Evolutionary conservation across 495 filamentous ascomycete species (phyloP).

Genomic region (Penicillium fimorum): DNA sequence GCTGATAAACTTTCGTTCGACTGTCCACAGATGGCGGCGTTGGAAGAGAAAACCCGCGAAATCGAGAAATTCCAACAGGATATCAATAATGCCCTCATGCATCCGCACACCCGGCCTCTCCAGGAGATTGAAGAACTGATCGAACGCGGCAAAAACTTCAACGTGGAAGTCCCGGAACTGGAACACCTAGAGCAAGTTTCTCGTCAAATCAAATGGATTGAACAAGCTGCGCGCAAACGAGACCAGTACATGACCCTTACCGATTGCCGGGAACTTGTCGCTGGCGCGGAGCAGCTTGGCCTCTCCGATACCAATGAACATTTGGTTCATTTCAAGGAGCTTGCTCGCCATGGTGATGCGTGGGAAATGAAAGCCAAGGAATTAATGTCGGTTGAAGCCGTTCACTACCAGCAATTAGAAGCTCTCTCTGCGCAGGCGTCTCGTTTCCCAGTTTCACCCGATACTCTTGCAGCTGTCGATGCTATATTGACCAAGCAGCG

Average conservation of each 20-base stretch:
- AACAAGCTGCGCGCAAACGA: constrained; percentile 66
- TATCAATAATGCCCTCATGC: constrained; percentile 65
- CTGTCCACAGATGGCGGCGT: constrained; percentile 83
- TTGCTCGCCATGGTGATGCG: constrained; percentile 69
- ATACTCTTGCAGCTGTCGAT: constrained; percentile 81
- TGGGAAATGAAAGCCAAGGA: constrained; percentile 97
- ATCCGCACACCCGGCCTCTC: constrained; percentile 57
- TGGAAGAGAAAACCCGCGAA: constrained; percentile 83
- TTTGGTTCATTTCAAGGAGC: constrained; percentile 69
- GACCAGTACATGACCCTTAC: constrained; percentile 63
- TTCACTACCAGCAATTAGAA: constrained; percentile 93
- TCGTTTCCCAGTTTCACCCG: constrained; percentile 73
- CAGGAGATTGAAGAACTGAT: constrained; percentile 84
- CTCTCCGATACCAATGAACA: constrained; percentile 78
- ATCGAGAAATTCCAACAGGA: constrained; percentile 85
- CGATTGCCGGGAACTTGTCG: constrained; percentile 75
- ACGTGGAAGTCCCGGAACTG: constrained; percentile 92
- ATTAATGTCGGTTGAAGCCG: constrained; percentile 80
- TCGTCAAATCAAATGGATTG: constrained; percentile 85
- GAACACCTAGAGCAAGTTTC: constrained; percentile 77
- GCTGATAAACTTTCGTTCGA: constrained; percentile 92
- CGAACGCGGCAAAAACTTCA: constrained; percentile 82
- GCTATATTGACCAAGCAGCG: constrained; percentile 94
- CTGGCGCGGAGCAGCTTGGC: constrained; percentile 68
- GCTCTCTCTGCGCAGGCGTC: constrained; percentile 78